phyloP scores from a whole-genome alignment of 2,329 filamentous ascomycete genomes.

The Amylocarpus encephaloides region DNA sequence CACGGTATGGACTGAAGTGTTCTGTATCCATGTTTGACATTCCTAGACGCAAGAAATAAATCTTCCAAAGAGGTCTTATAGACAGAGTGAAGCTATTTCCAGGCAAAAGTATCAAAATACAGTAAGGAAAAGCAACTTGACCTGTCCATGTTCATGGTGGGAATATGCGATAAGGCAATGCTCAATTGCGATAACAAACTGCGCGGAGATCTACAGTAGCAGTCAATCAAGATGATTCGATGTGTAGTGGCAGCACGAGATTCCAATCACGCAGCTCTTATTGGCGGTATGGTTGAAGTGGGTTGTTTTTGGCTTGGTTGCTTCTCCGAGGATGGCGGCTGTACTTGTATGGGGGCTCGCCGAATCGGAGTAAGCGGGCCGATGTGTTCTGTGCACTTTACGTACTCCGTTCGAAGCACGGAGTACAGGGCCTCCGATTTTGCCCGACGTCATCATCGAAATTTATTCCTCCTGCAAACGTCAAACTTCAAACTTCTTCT shows the following conservation, averaged over 20 bases:
- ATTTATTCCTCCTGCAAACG: not conserved
- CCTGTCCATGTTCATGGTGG: not conserved
- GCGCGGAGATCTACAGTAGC: slow-evolving; percentile 7
- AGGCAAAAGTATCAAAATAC: not conserved
- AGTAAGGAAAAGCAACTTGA: not conserved
- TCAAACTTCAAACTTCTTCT: not conserved
- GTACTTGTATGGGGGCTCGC: not conserved
- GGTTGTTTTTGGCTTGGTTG: slow-evolving; percentile 4
- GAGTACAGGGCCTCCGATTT: not conserved
- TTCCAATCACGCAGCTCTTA: slow-evolving; percentile 1
- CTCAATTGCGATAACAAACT: not conserved
- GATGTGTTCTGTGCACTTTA: too few relatives aligned
- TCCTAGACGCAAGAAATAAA: not conserved
- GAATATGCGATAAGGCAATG: slow-evolving; percentile 1
- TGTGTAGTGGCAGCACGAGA: not conserved
- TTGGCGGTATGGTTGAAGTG: not conserved
- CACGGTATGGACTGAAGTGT: slow-evolving; percentile 27
- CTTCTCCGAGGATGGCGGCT: slow-evolving; percentile 13
- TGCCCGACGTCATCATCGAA: slow-evolving; percentile 1
- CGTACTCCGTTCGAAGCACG: too few relatives aligned
- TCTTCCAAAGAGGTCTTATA: not conserved
- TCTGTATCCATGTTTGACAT: slow-evolving; percentile 18
- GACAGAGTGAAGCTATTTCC: not conserved
- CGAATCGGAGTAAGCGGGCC: not conserved
- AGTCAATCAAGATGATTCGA: not conserved